phyloP scores from a whole-genome alignment of 768 basidiomycete genomes.

The Russula earlei region DNA sequence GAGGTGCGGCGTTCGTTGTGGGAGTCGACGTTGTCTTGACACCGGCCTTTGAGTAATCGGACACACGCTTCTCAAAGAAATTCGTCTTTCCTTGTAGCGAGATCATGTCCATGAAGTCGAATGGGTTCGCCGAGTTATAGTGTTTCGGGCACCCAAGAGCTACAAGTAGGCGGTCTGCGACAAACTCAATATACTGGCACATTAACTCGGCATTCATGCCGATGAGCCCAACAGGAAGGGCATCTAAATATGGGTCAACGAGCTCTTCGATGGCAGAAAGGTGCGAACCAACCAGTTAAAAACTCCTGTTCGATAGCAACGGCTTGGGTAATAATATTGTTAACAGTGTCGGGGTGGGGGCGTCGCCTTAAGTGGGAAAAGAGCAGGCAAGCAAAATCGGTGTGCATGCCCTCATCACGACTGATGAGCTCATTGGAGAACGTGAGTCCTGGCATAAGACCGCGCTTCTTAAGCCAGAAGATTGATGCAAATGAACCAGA shows the following conservation, averaged over 20 bases:
- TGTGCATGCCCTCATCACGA: conserved; percentile 93
- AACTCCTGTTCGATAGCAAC: conserved; percentile 84
- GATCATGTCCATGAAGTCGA: conserved; percentile 94
- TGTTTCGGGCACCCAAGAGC: conserved; percentile 75
- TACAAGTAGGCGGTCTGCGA: conserved; percentile 80
- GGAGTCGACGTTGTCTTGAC: conserved; percentile 26
- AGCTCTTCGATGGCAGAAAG: background rate
- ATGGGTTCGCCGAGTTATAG: conserved; percentile 72
- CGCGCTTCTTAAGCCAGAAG: conserved; percentile 96
- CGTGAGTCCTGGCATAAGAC: conserved; percentile 93
- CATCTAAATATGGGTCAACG: conserved; percentile 39
- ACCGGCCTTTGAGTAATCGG: conserved; percentile 66
- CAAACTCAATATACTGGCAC: conserved; percentile 87
- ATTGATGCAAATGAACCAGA: conserved; percentile 89
- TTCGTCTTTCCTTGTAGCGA: conserved; percentile 95
- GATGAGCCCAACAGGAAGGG: conserved; percentile 76
- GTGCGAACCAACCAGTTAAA: conserved; percentile 50
- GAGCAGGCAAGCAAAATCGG: conserved; percentile 88
- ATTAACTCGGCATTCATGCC: conserved; percentile 90
- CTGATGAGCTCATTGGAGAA: conserved; percentile 97
- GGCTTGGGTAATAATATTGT: conserved; percentile 68
- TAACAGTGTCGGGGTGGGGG: conserved; percentile 72
- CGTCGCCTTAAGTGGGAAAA: conserved; percentile 74
- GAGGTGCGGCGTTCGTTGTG: background rate
- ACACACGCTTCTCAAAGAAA: conserved; percentile 94